Base-by-base conservation (phyloP, 768 basidiomycete species). In the Strobilomyces dryophilus region DNA sequence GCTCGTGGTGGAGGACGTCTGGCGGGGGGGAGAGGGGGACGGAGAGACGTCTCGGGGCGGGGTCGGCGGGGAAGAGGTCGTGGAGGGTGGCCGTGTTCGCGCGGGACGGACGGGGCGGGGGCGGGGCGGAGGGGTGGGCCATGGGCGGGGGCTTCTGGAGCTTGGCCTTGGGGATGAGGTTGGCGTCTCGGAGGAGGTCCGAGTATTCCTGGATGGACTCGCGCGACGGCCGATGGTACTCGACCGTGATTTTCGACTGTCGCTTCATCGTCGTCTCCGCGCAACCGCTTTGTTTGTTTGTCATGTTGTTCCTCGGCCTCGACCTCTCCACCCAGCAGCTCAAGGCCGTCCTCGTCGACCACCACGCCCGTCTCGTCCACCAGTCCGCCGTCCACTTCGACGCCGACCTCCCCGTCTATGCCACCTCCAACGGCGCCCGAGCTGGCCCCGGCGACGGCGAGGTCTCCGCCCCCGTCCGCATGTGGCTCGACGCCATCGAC, bases 81-180 rank as follows among this genome's bases (percentile, higher is more conserved):
- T 79, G 83, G 45, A 92, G 76, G 50, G 78, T 91, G 32, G 85
- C 87, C 5, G 91, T 93, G 68, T 93, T 93, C 54, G 86, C 87
- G 52, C 91, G 80, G 43, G 89, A 90, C 0, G 91, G 91, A 41
- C 91, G 80, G 2, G 86, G 84, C 9, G 90, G 90, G 2, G 89
- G 83, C 8, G 34, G 34, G 0, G 82, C 71, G 3, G 77, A 64
- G 0, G 72, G 51, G 45, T 78, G 74, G 14, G 24, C 24, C 24
- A 24, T 24, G 24, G 81, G 80, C 31, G 78, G 80, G 34, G 78
- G 75, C 56, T 87, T 87, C 70, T 87, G 84, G 45, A 85, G 76
- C 29, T 29, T 29, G 1, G 29, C 7, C 29, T 29, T 29, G 29
- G 29, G 29, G 79, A 81, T 78, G 9, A 79, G 47, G 61, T 76